Evolutionary conservation across 2,329 filamentous ascomycete species (phyloP).

Genomic region (Nemania sp.): DNA sequence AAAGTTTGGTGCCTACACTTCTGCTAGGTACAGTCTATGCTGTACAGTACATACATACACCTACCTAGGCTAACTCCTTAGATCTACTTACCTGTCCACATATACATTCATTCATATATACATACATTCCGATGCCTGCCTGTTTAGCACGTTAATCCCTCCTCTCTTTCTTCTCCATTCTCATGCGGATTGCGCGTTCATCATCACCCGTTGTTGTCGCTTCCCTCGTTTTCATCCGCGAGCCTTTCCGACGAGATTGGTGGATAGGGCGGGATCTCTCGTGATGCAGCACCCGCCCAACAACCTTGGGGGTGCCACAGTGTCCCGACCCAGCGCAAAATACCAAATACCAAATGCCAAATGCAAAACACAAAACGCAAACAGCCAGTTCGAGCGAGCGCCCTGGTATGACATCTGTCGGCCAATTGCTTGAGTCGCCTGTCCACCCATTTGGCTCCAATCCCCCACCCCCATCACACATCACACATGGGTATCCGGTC

Average conservation of each 20-base stretch:
- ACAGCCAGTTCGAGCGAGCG: too few relatives aligned
- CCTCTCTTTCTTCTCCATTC: slow-evolving; percentile 29
- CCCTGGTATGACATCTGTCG: slow-evolving; percentile 34
- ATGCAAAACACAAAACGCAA: not conserved
- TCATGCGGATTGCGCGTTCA: slow-evolving; percentile 30
- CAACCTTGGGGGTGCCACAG: slow-evolving; percentile 28
- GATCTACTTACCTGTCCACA: too few relatives aligned
- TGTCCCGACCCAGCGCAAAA: slow-evolving; percentile 22
- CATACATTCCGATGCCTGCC: not conserved
- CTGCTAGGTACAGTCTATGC: too few relatives aligned
- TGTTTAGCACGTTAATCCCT: slow-evolving; percentile 28
- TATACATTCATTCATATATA: not conserved
- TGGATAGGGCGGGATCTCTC: slow-evolving; percentile 31
- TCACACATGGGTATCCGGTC: not conserved
- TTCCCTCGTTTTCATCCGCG: not conserved
- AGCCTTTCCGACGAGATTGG: slow-evolving; percentile 26
- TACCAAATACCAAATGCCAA: not conserved
- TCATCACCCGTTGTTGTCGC: slow-evolving; percentile 3
- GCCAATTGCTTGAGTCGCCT: slow-evolving; percentile 29
- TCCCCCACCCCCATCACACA: slow-evolving; percentile 5
- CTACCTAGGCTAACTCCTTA: too few relatives aligned
- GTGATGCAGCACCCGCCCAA: slow-evolving; percentile 31
- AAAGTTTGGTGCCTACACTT: too few relatives aligned
- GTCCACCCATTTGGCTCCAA: not conserved
- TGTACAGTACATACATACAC: too few relatives aligned